Evolutionary conservation across 148 eudicot genomes (phyloP).

Genomic region (Camellia japonica): DNA sequence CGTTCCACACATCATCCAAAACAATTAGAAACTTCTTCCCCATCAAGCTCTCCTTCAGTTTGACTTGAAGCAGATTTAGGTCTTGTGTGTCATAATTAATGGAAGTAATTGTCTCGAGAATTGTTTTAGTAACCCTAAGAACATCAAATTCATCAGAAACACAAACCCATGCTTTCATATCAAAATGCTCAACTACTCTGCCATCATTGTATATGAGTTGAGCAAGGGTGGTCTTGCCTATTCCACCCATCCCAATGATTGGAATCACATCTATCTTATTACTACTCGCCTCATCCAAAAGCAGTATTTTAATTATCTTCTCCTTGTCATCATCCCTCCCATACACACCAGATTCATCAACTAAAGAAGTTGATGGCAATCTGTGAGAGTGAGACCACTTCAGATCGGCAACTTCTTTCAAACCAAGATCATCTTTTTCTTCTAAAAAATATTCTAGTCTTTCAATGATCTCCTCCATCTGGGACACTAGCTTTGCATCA

Average conservation of each 20-base stretch:
- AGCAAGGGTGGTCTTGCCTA: slow-evolving; percentile 30
- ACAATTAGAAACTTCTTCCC: slow-evolving; percentile 13
- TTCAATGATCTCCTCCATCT: not conserved
- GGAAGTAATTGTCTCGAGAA: not conserved
- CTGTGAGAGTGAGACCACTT: not conserved
- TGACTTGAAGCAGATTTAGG: slow-evolving; percentile 17
- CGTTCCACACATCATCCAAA: slow-evolving; percentile 20
- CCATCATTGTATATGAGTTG: slow-evolving; percentile 7
- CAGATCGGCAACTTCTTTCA: not conserved
- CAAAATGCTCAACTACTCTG: not conserved
- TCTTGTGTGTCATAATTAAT: too few species aligned
- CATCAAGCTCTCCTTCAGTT: slow-evolving; percentile 1
- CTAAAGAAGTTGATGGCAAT: not conserved
- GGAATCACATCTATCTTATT: not conserved
- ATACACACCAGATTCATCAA: not conserved
- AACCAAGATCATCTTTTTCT: not conserved
- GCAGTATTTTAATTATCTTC: not conserved
- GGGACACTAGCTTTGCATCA: not conserved
- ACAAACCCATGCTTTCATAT: slow-evolving; percentile 17
- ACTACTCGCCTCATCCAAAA: not conserved
- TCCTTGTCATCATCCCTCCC: not conserved
- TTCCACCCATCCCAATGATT: slow-evolving; percentile 23
- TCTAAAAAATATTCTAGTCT: not conserved
- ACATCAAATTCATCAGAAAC: slow-evolving; percentile 9
- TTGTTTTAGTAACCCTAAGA: not conserved